Base-by-base conservation (phyloP, 768 basidiomycete species). In the Lactifluus pinguis region DNA sequence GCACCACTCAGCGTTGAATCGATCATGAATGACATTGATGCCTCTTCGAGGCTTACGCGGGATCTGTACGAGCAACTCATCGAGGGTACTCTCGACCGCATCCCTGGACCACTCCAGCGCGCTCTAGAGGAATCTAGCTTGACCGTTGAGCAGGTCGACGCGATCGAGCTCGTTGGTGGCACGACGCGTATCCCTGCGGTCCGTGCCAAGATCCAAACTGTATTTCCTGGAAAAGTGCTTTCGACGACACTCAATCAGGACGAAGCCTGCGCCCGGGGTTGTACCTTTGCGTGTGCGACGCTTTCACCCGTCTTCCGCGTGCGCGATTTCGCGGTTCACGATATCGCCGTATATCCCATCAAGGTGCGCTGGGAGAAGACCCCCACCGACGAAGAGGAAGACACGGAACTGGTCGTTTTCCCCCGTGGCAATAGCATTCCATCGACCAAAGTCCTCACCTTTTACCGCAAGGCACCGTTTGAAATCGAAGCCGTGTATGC, bases 271-370 rank as follows among this genome's bases (percentile, higher is more conserved):
- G 93, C 92, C 9, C 91, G 95, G 49, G 97, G 95, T 45, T 90
- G 94, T 53, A 98, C 97, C 57, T 97, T 99, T 73, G 85, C 93
- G 41, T 98, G 95, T 71, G 95, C 97, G 32, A 92, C 92, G 79
- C 87, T 97, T 66, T 97, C 94, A 36, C 97, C 97, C 67, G 86
- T 94, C 55, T 99, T 98, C 89, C 89, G 92, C 65, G 95, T 98
- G 38, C 89, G 94, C 66, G 95, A 98, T 64, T 99, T 99, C 80
- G 79, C 83, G 69, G 77, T 93, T 61, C 82, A 85, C 71, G 97
- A 99, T 73, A 84, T 91, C 75, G 81, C 86, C 58, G 79, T 83
- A 49, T 97, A 91, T 78, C 85, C 93, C 15, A 84, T 98, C 82
- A 94, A 88, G 73, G 85, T 95, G 59, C 82, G 83, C 51, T 98